Evolutionary conservation across 2,329 filamentous ascomycete species (phyloP), one percentile per base, ranked within the genome.

Genomic region (Chalaropsis thielavioides): DNA sequence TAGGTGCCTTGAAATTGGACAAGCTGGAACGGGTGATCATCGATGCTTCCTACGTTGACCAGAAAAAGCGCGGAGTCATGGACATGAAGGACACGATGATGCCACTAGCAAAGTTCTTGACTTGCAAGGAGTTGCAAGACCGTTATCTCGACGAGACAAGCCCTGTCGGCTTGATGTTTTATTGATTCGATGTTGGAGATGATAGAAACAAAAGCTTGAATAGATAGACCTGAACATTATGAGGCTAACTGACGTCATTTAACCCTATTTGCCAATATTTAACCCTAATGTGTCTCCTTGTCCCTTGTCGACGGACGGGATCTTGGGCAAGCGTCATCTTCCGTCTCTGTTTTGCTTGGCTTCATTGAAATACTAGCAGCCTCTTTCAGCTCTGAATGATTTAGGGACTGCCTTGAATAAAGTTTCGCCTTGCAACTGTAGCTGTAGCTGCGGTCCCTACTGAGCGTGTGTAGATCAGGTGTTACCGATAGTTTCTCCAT

Each of bases 11-110:
- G 56, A 88, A 85, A 31, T 75, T 89, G 40, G 80, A 83, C 41
- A 82, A 87, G 67, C 74, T 97, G 64, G 84, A 90, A 76, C 83
- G 89, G 58, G 82, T 99, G 41, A 83, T 97, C 8, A 82, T 97
- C 40, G 94, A 99, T 75, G 90, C 89, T 15, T 96, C 91, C 7
- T 87, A 96, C 72, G 89, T 96, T 69, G 92, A 99, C 75, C 84
- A 89, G 75, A 99, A 99, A 81, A 95, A 95, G 79, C 82, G 92
- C 59, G 90, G 91, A 0, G 84, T 99, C 68, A 84, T 96, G 74
- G 94, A 97, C 72, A 96, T 97, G 90, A 90, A 89, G 74, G 94
- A 99, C 68, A 90, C 90, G 0, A 87, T 92, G 77, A 80, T 91
- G 71, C 89, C 90, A 6, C 80, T 97, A 60, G 82, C 90, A 58